These are phyloP conservation scores for Fusarium mangiferae DNA, from an alignment of 2,329 filamentous ascomycete genomes.

Conservation along the genomic window DNA sequence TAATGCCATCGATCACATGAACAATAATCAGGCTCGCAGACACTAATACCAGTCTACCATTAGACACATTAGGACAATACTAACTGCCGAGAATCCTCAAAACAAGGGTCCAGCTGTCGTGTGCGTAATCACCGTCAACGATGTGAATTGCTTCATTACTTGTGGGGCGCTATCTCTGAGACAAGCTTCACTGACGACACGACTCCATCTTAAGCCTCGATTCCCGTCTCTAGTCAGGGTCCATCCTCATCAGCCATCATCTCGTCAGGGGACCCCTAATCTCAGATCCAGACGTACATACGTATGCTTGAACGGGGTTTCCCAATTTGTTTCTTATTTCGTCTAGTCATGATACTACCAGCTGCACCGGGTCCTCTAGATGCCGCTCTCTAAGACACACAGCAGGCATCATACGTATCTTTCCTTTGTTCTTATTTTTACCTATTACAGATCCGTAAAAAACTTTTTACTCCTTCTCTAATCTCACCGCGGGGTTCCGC, in stretches of 20 bases:
- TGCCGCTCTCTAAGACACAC: constrained; percentile 10
- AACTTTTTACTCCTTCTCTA: constrained; percentile 78
- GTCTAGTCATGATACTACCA: constrained; percentile 37
- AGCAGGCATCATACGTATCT: constrained; percentile 12
- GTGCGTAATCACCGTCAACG: constrained; percentile 25
- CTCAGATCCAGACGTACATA: constrained; percentile 1
- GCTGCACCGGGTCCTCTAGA: constrained; percentile 23
- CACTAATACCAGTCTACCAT: not conserved
- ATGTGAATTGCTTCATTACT: constrained; percentile 19
- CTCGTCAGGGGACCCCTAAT: not conserved
- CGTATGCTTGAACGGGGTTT: constrained; percentile 10
- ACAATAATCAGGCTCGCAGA: not conserved
- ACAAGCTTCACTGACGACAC: constrained; percentile 33
- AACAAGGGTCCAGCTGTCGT: constrained; percentile 26
- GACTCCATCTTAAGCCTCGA: constrained; percentile 29
- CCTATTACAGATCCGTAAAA: not conserved
- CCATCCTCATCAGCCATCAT: constrained; percentile 26
- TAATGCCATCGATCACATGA: constrained; percentile 4
- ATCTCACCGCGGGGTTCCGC: constrained; percentile 86
- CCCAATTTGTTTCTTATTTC: constrained; percentile 30
- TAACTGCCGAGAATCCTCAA: constrained; percentile 12
- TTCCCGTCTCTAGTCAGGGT: constrained; percentile 36
- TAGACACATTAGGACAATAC: not conserved
- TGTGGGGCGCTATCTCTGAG: constrained; percentile 22
- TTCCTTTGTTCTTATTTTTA: not conserved